phyloP scores from a whole-genome alignment of 2,329 filamentous ascomycete species.

The Apiospora saccharicola region DNA sequence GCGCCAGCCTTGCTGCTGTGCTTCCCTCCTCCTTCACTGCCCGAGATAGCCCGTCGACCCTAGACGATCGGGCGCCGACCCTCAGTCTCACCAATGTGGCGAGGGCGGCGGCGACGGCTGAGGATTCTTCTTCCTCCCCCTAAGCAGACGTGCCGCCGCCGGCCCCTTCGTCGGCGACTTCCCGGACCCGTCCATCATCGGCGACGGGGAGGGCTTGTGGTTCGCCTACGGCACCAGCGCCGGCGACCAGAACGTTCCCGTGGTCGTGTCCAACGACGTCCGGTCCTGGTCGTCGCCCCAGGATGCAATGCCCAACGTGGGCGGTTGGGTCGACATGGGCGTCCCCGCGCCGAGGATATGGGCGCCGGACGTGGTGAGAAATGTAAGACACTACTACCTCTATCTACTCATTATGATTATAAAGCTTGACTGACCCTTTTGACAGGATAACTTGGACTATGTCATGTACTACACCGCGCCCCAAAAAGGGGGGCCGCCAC shows the following conservation, averaged over 20 bases:
- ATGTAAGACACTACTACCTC: slow-evolving; percentile 32
- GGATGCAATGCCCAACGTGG: slow-evolving; percentile 39
- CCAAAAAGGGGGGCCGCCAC: slow-evolving; percentile 37
- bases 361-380: slow-evolving; percentile 43
- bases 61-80: slow-evolving; percentile 24
- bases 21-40: slow-evolving; percentile 30
- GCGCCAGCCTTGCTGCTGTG: slow-evolving; percentile 34
- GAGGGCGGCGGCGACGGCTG: slow-evolving; percentile 25
- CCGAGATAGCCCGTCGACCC: background rate
- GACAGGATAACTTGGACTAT: slow-evolving; percentile 39
- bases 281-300: slow-evolving; percentile 37
- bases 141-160: slow-evolving; percentile 32
- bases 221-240: slow-evolving; percentile 42
- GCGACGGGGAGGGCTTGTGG: slow-evolving; percentile 39
- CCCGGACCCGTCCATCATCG: slow-evolving; percentile 41
- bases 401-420: too few species aligned
- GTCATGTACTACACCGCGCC: slow-evolving; percentile 44
- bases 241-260: slow-evolving; percentile 37
- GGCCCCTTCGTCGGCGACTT: slow-evolving; percentile 39
- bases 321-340: slow-evolving; percentile 38
- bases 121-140: slow-evolving; percentile 24
- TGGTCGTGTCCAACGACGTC: slow-evolving; percentile 39
- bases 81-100: slow-evolving; percentile 39
- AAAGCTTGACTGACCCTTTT: background rate
- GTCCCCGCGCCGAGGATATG: slow-evolving; percentile 35